phyloP scores from a whole-genome alignment of 306 rosid genomes.

The Ormosia semicastrata region DNA sequence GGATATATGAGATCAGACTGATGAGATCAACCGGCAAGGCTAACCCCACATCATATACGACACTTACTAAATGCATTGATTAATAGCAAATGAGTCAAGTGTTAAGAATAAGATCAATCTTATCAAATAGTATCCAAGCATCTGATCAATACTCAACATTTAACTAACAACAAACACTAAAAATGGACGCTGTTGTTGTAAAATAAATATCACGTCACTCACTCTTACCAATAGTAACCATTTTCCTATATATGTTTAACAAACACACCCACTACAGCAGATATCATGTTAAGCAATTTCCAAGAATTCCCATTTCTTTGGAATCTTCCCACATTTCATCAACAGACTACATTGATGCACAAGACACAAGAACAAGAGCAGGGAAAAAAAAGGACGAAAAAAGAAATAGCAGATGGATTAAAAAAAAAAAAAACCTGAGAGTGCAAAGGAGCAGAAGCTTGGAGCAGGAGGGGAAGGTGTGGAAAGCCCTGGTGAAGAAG shows the following conservation, averaged over 20 bases:
- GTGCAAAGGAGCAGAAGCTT: slow-evolving; percentile 61
- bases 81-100: background rate
- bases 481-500: slow-evolving; percentile 49
- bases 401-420: background rate
- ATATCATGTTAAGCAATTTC: background rate
- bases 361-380: background rate
- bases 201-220: background rate
- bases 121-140: background rate
- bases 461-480: slow-evolving; percentile 41
- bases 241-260: too few species aligned
- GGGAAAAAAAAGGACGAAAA: background rate
- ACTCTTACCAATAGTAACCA: background rate
- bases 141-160: background rate
- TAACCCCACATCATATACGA: background rate
- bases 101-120: background rate
- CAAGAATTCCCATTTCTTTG: background rate
- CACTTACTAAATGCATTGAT: background rate
- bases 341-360: background rate
- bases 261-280: background rate
- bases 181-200: background rate
- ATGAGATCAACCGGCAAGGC: background rate
- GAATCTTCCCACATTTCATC: background rate
- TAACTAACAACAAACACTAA: background rate
- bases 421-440: slow-evolving; percentile 49
- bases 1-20: background rate